phyloP scores from a whole-genome alignment of 805 yeast species.

The Wickerhamiella shivajii region DNA sequence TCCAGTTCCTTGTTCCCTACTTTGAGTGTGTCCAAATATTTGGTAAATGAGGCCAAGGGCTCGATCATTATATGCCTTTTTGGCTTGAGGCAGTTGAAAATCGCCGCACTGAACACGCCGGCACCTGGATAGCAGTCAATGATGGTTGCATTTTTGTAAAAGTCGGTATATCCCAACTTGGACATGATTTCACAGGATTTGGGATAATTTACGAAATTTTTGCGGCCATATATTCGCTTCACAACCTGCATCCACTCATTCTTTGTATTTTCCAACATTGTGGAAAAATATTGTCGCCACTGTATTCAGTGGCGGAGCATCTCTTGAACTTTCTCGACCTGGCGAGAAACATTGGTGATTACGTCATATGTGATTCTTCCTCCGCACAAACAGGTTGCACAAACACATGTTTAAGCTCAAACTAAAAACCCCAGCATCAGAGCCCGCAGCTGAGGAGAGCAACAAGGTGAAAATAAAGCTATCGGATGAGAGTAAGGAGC shows the following conservation, averaged over 20 bases:
- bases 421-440: slow-evolving; percentile 12
- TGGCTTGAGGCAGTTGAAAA: slow-evolving; percentile 51
- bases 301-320: background rate
- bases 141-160: slow-evolving; percentile 23
- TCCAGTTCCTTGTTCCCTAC: slow-evolving; percentile 17
- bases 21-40: slow-evolving; percentile 13
- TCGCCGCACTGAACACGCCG: slow-evolving; percentile 44
- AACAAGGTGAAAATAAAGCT: no score
- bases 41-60: slow-evolving; percentile 25
- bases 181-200: slow-evolving; percentile 30
- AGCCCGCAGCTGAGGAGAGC: slow-evolving; percentile 9
- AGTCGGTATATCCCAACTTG: slow-evolving; percentile 30
- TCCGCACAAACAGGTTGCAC: background rate
- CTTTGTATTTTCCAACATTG: slow-evolving; percentile 14
- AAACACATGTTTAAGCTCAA: slow-evolving; percentile 19
- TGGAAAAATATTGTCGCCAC: no score
- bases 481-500: no score
- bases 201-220: slow-evolving; percentile 19
- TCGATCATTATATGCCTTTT: slow-evolving; percentile 51
- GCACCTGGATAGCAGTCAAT: slow-evolving; percentile 27
- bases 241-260: slow-evolving; percentile 16
- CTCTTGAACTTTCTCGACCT: no score
- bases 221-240: slow-evolving; percentile 18
- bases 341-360: no score
- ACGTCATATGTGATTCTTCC: background rate